Evolutionary conservation across 2,329 filamentous ascomycete genomes (phyloP).

Genomic region (Colletotrichum zoysiae): DNA sequence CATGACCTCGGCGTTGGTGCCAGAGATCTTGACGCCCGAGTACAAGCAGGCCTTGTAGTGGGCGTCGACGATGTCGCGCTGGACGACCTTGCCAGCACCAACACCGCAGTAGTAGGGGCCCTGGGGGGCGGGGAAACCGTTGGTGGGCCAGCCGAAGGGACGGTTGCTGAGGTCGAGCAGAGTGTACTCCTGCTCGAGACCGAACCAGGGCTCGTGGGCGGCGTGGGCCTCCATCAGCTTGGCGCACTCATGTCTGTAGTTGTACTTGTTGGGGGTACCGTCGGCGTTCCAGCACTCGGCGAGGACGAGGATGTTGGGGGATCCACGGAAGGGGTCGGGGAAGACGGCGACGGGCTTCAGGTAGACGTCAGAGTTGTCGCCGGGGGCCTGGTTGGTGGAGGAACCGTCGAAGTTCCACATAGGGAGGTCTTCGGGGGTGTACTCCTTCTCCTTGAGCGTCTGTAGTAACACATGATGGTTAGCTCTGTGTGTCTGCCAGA

Average conservation of each 20-base stretch:
- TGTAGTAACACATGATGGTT: constrained; percentile 47
- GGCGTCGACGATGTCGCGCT: constrained; percentile 96
- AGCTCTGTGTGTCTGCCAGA: constrained; percentile 30
- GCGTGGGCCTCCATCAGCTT: constrained; percentile 91
- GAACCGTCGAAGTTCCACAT: constrained; percentile 78
- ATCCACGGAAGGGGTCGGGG: constrained; percentile 90
- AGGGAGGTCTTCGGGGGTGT: constrained; percentile 65
- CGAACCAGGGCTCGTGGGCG: constrained; percentile 93
- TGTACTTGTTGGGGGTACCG: constrained; percentile 97
- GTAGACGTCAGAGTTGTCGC: constrained; percentile 98
- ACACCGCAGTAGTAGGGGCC: constrained; percentile 94
- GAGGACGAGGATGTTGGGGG: constrained; percentile 94
- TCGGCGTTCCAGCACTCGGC: constrained; percentile 95
- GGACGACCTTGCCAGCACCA: constrained; percentile 95
- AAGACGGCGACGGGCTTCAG: constrained; percentile 90
- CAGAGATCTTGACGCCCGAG: constrained; percentile 91
- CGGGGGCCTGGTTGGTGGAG: constrained; percentile 90
- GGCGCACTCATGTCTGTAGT: constrained; percentile 92
- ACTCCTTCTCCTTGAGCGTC: constrained; percentile 65
- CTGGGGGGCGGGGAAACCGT: constrained; percentile 91
- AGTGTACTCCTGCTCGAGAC: constrained; percentile 87
- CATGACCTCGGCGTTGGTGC: constrained; percentile 99
- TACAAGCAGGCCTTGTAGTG: constrained; percentile 81
- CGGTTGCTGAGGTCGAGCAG: constrained; percentile 87
- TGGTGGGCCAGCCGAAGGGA: constrained; percentile 84